Base-by-base conservation (phyloP, 495 filamentous ascomycete genomes). In the Podospora didyma region DNA sequence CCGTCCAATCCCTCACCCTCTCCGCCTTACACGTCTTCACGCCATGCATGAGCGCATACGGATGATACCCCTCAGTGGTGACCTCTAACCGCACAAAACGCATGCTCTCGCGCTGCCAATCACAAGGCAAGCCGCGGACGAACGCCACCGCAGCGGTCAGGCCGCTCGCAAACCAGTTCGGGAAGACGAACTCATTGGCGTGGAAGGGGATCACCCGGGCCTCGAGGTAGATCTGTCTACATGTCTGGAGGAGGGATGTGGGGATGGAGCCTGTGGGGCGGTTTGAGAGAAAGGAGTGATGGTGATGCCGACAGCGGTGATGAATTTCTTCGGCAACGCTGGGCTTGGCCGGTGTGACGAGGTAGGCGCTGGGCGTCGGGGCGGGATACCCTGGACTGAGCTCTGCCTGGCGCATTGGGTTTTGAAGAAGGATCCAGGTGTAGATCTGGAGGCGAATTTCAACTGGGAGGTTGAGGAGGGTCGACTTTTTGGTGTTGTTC, bases 361-460 rank as follows among this genome's bases (percentile, higher is more conserved):
- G 47, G 44, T 71, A 66, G n/a, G 58, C 53, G 14, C 60, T 57
- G 42, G 59, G 51, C n/a, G 52, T 31, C 17, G 65, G 63, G 20
- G 60, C 65, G 21, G 68, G 70, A 56, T 69, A 70, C 49, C 65
- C 62, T 28, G 62, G 68, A 7, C 53, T 51, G 20, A 74, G 59
- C 39, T 82, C 76, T 3, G 73, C 71, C 51, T 81, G 77, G 28
- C 77, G 75, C n/a, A 70, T 67, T 7, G 61, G 58, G 41, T 24
- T 64, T 39, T 62, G 42, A 51, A 63, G 55, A 54, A 69, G 63
- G 2, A 69, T 35, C 61, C 60, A 67, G 53, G 46, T 47, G 58
- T 73, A 75, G 49, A 75, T 67, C 48, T 67, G 61, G 20, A 66
- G 57, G 22, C 72, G 62, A 42, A 71, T 65, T 50, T 73, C 71